Conservation (phyloP, 2,329 filamentous ascomycete species). For the Aspergillus awamori region DNA sequence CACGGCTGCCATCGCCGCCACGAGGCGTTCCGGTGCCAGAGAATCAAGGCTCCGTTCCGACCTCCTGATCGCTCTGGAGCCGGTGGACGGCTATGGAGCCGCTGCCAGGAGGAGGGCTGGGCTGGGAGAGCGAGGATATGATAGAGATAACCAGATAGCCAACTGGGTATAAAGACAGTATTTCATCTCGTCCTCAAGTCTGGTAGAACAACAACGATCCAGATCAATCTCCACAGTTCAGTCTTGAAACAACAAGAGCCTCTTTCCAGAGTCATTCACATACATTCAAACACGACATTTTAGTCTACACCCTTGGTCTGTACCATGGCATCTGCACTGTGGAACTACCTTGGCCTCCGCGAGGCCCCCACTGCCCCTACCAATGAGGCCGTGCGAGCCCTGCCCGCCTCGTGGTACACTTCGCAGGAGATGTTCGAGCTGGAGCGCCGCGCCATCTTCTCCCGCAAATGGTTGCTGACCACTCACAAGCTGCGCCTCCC, state of each 20-base stretch:
- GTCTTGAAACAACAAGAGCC: too few species aligned
- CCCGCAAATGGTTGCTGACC: conserved; percentile 52
- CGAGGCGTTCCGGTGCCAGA: not conserved
- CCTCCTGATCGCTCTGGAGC: not conserved
- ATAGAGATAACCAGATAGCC: too few species aligned
- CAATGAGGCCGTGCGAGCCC: conserved; percentile 43
- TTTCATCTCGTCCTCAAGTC: too few species aligned
- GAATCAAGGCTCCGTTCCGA: not conserved
- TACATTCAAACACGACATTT: too few species aligned
- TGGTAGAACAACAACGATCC: too few species aligned
- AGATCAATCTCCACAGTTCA: too few species aligned
- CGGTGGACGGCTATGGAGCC: not conserved
- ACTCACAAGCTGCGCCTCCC: conserved; percentile 50
- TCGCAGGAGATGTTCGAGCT: conserved; percentile 55
- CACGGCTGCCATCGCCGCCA: not conserved
- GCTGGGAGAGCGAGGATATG: too few species aligned
- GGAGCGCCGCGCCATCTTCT: conserved; percentile 61
- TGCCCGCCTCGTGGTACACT: conserved; percentile 57
- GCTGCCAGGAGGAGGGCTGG: not conserved
- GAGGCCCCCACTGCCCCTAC: conserved; percentile 11
- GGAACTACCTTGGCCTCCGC: conserved; percentile 41
- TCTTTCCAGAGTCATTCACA: too few species aligned
- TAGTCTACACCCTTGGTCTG: not conserved
- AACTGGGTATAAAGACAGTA: too few species aligned
- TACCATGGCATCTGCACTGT: not conserved